Base-by-base conservation (phyloP, 2,329 filamentous ascomycete genomes). In the Raffaelea arxii region DNA sequence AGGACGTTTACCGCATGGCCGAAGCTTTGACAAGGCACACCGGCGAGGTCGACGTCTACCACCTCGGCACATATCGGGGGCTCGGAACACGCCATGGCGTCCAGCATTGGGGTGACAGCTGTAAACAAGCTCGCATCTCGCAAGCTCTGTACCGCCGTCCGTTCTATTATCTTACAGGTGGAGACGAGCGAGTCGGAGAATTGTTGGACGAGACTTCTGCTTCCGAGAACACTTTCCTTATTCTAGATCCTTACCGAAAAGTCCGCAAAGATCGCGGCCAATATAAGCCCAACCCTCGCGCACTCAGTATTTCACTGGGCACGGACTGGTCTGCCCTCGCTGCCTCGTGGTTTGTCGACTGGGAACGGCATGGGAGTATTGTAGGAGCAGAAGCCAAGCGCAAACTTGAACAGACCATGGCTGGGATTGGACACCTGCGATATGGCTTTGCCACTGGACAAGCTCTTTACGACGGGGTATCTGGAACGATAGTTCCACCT, bases 61-160 rank as follows among this genome's bases (percentile, higher is more conserved):
- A 82, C 51, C 55, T 74, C 0, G 78, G 78, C 1, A 59, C 66
- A 9, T 78, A 68, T 59, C 77, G 73, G 47, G 78, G 77, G 0
- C 67, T 82, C 2, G 78, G 78, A 1, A 81, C 78, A 0, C 67
- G 78, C 4, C 78, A 82, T 49, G 77, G 78, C 2, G 73, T 82
- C 0, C 76, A 80, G 56, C 78, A 82, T 52, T 82, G 68, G 62
- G 59, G 68, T 16, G 78, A 82, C 54, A 78, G 74, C 45, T 69
- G 72, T 0, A 82, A 82, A 55, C 78, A 82, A 58, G 74, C 72
- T 0, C 74, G 78, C 18, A 77, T 82, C 19, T 76, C 78, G 0
- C 70, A 74, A 16, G 69, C 75, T 0, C 70, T 74, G 32, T 81
- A 79, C 53, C 65, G 77, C 7, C 75, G 75, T 53, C 66, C 70